Conservation (phyloP, 2,329 filamentous ascomycete species). For the Ramularia endophylla region DNA sequence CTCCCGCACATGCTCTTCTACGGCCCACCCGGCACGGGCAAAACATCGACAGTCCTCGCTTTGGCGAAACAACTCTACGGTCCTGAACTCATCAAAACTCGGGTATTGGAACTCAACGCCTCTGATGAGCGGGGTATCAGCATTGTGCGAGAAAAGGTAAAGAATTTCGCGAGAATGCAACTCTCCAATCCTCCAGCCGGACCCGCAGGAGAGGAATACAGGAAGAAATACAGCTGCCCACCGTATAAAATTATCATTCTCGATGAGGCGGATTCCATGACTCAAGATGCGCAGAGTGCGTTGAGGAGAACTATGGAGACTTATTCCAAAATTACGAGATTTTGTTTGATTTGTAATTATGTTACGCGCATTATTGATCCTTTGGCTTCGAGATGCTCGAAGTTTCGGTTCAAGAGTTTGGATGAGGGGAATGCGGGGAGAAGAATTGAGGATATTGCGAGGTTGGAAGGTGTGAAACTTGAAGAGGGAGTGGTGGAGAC, state of each 20-base stretch:
- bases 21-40: slow-evolving; percentile 92
- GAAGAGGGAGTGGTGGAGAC: slow-evolving; percentile 76
- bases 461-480: slow-evolving; percentile 67
- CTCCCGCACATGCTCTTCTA: slow-evolving; percentile 99
- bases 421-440: slow-evolving; percentile 78
- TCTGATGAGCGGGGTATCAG: slow-evolving; percentile 97
- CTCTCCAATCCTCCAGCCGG: slow-evolving; percentile 69
- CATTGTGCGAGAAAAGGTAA: slow-evolving; percentile 96
- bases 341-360: slow-evolving; percentile 98
- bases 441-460: slow-evolving; percentile 76
- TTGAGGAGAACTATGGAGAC: slow-evolving; percentile 96
- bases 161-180: slow-evolving; percentile 95
- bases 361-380: slow-evolving; percentile 98
- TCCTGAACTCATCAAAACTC: slow-evolving; percentile 82
- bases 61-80: slow-evolving; percentile 97
- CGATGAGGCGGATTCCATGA: slow-evolving; percentile 98
- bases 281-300: slow-evolving; percentile 92
- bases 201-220: slow-evolving; percentile 55
- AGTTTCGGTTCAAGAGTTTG: slow-evolving; percentile 96
- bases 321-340: slow-evolving; percentile 91
- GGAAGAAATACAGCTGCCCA: slow-evolving; percentile 76
- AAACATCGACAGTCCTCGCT: slow-evolving; percentile 95
- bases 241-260: slow-evolving; percentile 99
- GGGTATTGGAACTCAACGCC: slow-evolving; percentile 98
- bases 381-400: slow-evolving; percentile 84